These are phyloP conservation scores for Cucumis hystrix DNA, from an alignment of 306 rosid species.

Conservation along the genomic window DNA sequence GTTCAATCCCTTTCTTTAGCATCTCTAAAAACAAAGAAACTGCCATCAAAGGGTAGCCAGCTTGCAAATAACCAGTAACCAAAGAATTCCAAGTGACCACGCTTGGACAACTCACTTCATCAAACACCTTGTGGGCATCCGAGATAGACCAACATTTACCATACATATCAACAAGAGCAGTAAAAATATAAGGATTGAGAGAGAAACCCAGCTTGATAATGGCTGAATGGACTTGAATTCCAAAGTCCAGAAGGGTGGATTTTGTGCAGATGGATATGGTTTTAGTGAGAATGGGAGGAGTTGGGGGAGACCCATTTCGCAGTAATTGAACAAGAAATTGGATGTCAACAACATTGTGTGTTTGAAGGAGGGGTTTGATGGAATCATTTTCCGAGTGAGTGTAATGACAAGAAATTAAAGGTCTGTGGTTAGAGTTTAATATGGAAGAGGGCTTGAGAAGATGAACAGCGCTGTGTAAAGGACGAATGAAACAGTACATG, in stretches of 20 bases:
- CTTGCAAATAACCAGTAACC: constrained; percentile 17
- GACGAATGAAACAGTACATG: neutral
- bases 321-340: constrained; percentile 4
- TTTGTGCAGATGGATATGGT: constrained; percentile 15
- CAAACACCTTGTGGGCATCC: constrained; percentile 23
- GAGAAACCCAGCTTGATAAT: constrained; percentile 22
- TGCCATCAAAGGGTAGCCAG: constrained; percentile 11
- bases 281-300: constrained; percentile 21
- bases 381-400: neutral
- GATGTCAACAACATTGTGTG: neutral
- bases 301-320: constrained; percentile 10
- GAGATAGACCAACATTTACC: constrained; percentile 12
- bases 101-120: constrained; percentile 20
- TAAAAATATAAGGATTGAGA: constrained; percentile 17
- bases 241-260: constrained; percentile 12
- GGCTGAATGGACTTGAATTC: constrained; percentile 15
- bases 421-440: neutral
- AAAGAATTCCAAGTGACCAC: constrained; percentile 30
- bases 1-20: constrained; percentile 21
- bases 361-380: neutral
- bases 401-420: constrained; percentile 5
- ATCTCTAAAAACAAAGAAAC: constrained; percentile 15
- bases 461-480: neutral
- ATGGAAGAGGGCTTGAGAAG: neutral
- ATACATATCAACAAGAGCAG: constrained; percentile 23